Evolutionary conservation across 208 protist genomes (phyloP).

Genomic region (Acanthamoeba sp.): DNA sequence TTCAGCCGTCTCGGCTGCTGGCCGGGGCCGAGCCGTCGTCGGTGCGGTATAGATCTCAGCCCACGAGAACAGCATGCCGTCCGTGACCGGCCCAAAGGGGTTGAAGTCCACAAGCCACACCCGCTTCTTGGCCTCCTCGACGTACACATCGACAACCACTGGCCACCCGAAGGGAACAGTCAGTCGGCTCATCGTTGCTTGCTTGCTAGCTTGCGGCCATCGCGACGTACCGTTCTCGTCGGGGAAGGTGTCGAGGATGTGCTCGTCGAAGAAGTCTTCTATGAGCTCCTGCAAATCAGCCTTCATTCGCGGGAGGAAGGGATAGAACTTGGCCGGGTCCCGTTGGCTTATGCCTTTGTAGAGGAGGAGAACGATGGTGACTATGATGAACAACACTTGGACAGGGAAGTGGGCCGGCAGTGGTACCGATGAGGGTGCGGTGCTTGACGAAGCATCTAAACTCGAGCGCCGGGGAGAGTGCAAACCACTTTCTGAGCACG

Average conservation of each 20-base stretch:
- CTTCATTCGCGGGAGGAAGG: neutral
- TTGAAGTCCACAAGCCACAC: conserved; percentile 54
- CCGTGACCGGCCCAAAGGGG: conserved; percentile 34
- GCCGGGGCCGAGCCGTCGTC: neutral
- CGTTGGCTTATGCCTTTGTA: conserved; percentile 2
- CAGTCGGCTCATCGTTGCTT: neutral
- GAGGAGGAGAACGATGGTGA: too few relatives aligned
- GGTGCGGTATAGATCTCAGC: neutral
- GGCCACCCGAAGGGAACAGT: neutral
- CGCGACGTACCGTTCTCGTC: neutral
- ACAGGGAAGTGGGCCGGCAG: too few relatives aligned
- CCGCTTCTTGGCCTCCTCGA: neutral
- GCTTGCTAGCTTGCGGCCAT: neutral
- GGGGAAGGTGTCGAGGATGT: neutral
- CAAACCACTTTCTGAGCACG: conserved; percentile 14
- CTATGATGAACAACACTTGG: too few relatives aligned
- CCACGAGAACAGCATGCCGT: conserved; percentile 44
- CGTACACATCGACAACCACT: conserved; percentile 51
- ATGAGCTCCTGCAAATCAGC: neutral
- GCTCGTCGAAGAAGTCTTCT: neutral
- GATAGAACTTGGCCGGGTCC: conserved; percentile 36
- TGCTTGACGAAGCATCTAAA: conserved; percentile 57
- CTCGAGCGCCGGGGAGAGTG: neutral
- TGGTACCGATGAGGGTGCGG: conserved; percentile 8
- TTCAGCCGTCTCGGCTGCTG: neutral